Conservation (phyloP, 2,329 filamentous ascomycete species). For the Colletotrichum destructivum region DNA sequence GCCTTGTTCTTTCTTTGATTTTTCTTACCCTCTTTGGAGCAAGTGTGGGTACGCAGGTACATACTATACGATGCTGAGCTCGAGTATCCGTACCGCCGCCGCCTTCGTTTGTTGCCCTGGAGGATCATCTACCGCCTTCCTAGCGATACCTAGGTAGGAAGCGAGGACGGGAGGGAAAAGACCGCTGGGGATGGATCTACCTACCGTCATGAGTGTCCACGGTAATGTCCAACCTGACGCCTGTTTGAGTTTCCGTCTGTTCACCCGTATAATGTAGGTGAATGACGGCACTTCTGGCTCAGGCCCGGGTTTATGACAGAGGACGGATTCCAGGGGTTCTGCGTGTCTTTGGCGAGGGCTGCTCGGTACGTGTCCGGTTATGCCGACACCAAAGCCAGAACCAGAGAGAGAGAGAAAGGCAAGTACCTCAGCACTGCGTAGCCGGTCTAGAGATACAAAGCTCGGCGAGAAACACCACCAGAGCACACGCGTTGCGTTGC, state of each 20-base stretch:
- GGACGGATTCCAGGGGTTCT: constrained; percentile 17
- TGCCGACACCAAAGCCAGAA: constrained; percentile 7
- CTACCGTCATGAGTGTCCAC: background rate
- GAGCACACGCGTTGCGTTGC: background rate
- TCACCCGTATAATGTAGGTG: background rate
- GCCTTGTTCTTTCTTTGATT: constrained; percentile 3
- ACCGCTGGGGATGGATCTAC: background rate
- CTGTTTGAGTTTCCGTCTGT: background rate
- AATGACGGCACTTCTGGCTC: background rate
- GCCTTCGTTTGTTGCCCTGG: constrained; percentile 13
- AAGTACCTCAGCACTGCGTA: constrained; percentile 1
- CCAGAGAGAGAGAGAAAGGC: background rate
- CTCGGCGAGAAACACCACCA: background rate
- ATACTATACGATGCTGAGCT: no score
- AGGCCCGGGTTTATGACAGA: constrained; percentile 2
- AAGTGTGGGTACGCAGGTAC: constrained; percentile 25
- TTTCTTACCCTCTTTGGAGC: background rate
- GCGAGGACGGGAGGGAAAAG: background rate
- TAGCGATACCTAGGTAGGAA: background rate
- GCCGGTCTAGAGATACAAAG: constrained; percentile 14
- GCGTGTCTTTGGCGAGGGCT: background rate
- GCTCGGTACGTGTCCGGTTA: constrained; percentile 8
- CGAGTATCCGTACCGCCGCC: constrained; percentile 27
- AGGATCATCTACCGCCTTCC: background rate
- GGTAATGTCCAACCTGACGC: background rate